These are phyloP conservation scores for Penicillium odoratum DNA, from an alignment of 495 filamentous ascomycete genomes.

Conservation along the genomic window DNA sequence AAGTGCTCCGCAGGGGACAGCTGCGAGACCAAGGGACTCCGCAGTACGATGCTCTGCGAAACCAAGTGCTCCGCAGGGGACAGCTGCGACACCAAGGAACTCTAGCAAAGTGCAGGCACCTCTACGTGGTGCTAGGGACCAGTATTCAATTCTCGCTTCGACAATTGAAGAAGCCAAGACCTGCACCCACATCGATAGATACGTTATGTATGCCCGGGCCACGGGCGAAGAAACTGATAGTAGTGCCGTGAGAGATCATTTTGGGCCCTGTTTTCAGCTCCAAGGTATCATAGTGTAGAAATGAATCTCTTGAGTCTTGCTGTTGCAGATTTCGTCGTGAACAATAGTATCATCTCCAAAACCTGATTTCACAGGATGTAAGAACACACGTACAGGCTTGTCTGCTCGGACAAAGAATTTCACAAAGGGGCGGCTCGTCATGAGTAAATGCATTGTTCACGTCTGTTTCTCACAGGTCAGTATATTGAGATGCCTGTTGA, in stretches of 20 bases:
- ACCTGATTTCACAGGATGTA: not conserved
- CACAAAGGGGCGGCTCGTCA: not conserved
- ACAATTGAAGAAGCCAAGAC: too few relatives aligned
- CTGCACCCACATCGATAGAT: too few relatives aligned
- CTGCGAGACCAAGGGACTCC: too few relatives aligned
- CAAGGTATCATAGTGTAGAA: not conserved
- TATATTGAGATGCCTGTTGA: not conserved
- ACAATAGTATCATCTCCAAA: not conserved
- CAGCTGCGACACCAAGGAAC: too few relatives aligned
- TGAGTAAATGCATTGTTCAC: not conserved
- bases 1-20: too few relatives aligned
- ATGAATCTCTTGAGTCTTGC: conserved; percentile 1
- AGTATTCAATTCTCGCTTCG: too few relatives aligned
- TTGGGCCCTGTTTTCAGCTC: not conserved
- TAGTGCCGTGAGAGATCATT: conserved; percentile 1
- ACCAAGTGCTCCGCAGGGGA: too few relatives aligned
- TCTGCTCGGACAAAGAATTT: conserved; percentile 1
- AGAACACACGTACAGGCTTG: not conserved
- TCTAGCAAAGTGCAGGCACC: too few relatives aligned
- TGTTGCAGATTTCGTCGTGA: conserved; percentile 1
- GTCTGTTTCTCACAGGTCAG: conserved; percentile 1
- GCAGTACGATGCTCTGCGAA: too few relatives aligned
- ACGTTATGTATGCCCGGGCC: too few relatives aligned
- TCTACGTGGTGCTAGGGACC: too few relatives aligned
- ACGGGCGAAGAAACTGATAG: conserved; percentile 2